Evolutionary conservation across 148 eudicot genomes (phyloP).

Genomic region (Arbutus unedo): DNA sequence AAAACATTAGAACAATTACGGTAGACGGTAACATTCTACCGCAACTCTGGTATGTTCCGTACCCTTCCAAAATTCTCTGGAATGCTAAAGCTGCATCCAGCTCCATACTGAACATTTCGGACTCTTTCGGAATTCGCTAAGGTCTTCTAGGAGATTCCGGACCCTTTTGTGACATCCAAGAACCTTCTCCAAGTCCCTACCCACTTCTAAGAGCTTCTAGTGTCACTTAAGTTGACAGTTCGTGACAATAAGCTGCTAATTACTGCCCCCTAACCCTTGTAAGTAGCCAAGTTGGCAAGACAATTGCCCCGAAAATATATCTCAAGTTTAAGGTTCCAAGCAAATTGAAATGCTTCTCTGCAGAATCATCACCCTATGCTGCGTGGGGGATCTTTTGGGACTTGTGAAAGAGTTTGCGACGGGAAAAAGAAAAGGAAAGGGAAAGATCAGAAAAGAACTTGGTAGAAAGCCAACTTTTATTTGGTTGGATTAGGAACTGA

Average conservation of each 20-base stretch:
- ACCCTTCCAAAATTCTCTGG: no score
- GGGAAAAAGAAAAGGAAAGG: background rate
- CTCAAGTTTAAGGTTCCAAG: constrained; percentile 2
- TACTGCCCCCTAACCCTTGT: background rate
- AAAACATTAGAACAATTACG: no score
- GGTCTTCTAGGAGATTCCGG: no score
- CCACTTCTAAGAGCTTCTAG: no score
- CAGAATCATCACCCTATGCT: background rate
- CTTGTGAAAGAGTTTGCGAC: background rate
- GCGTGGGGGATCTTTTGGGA: background rate
- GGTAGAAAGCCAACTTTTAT: background rate
- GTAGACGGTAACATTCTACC: no score
- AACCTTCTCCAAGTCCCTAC: no score
- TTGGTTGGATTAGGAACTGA: background rate
- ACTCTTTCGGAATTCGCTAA: no score
- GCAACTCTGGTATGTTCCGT: no score
- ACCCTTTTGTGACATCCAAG: no score
- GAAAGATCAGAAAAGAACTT: background rate
- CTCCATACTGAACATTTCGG: no score
- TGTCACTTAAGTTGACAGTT: no score
- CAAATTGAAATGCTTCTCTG: background rate
- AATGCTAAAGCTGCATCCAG: no score
- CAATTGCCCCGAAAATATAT: background rate
- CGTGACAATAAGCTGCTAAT: background rate
- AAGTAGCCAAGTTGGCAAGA: background rate